Conservation (phyloP, 169 alveolate species). For the Eimeria necatrix region DNA sequence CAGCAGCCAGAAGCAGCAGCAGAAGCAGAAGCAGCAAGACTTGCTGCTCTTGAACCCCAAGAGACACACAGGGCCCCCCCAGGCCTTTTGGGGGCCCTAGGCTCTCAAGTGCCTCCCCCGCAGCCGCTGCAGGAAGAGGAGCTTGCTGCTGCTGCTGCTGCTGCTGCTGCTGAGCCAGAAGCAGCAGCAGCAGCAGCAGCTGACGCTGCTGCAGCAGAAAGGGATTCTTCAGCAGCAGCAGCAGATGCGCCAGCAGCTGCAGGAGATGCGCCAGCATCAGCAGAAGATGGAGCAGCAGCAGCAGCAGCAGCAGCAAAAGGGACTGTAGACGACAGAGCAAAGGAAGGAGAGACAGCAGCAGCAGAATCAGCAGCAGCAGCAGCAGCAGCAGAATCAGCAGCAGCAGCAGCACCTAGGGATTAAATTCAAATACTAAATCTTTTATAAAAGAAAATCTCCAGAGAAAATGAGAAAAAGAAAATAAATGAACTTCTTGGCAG, state of each 20-base stretch:
- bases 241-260: not conserved
- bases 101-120: not conserved
- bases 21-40: constrained; percentile 58
- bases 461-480: too few relatives aligned
- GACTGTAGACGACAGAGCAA: not conserved
- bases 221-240: not conserved
- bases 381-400: not conserved
- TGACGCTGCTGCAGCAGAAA: not conserved
- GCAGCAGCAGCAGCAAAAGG: not conserved
- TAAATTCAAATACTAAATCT: too few relatives aligned
- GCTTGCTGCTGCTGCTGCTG: not conserved
- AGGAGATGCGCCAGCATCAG: not conserved
- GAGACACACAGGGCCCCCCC: not conserved
- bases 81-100: not conserved
- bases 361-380: not conserved
- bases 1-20: constrained; percentile 51
- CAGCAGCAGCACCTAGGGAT: too few relatives aligned
- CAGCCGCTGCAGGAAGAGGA: not conserved
- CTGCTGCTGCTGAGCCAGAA: not conserved
- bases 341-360: not conserved
- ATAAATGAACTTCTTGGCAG: too few relatives aligned
- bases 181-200: constrained; percentile 2
- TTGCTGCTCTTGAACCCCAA: constrained; percentile 45
- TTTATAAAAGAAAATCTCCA: too few relatives aligned
- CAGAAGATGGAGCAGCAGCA: not conserved